A percentile compares a stretch with the other conserved stretches of the same genome.
Evolutionary conservation across 2,329 filamentous ascomycete genomes (phyloP).

Genomic region (Beauveria medogensis): DNA sequence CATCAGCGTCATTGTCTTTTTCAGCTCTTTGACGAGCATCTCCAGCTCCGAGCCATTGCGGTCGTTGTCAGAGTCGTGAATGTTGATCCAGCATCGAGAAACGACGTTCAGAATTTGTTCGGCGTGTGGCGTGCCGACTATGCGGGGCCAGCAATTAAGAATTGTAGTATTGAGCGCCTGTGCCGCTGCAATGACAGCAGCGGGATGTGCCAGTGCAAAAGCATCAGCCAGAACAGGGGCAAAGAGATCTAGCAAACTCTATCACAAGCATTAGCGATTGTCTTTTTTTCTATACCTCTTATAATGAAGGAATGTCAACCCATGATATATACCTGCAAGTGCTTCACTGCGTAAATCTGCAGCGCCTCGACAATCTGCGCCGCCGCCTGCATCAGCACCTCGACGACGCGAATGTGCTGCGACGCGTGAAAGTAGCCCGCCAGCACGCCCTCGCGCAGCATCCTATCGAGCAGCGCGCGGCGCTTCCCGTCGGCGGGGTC

Average conservation of each 20-base stretch:
- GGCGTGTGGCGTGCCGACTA: constrained; percentile 46
- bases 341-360: constrained; percentile 56
- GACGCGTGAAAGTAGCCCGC: constrained; percentile 48
- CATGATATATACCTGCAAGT: constrained; percentile 47
- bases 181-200: constrained; percentile 44
- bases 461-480: constrained; percentile 40
- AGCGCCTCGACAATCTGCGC: constrained; percentile 44
- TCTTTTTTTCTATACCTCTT: neutral
- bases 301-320: neutral
- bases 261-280: constrained; percentile 6
- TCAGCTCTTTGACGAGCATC: constrained; percentile 26
- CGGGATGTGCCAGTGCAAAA: constrained; percentile 49
- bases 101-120: constrained; percentile 57
- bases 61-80: constrained; percentile 28
- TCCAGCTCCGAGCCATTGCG: neutral
- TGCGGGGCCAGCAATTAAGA: constrained; percentile 59
- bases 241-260: constrained; percentile 61
- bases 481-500: constrained; percentile 21
- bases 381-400: constrained; percentile 46
- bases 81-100: constrained; percentile 53
- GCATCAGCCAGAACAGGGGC: constrained; percentile 59
- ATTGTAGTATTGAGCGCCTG: constrained; percentile 50
- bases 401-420: constrained; percentile 48
- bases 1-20: constrained; percentile 26
- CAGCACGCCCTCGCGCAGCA: constrained; percentile 49